Conservation (phyloP, 345 rosid species). For the Citrus glauca region DNA sequence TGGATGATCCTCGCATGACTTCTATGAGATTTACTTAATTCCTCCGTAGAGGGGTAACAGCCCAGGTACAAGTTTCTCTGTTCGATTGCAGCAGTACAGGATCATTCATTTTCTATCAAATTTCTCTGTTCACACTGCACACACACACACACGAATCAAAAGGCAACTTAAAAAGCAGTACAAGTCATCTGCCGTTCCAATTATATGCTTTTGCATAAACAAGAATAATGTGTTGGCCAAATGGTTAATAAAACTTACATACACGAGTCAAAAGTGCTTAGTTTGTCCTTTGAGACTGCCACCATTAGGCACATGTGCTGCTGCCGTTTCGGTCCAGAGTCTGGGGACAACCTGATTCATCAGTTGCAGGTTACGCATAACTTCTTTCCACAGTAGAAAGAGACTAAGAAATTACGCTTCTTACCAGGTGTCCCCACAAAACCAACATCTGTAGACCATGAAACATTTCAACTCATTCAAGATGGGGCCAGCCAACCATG, state of each 20-base stretch:
- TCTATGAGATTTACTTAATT: not conserved
- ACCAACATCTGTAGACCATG: not conserved
- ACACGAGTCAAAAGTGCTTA: not conserved
- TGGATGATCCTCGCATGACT: not conserved
- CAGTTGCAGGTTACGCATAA: not conserved
- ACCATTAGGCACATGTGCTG: not conserved
- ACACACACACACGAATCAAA: not conserved
- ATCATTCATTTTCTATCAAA: too few relatives aligned
- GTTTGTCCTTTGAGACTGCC: not conserved
- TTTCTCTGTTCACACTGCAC: slow-evolving; percentile 17
- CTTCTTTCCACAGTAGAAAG: not conserved
- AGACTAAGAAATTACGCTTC: not conserved
- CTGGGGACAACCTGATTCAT: not conserved
- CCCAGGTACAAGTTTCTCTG: not conserved
- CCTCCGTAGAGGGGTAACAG: not conserved
- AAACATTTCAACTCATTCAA: not conserved
- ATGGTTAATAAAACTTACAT: not conserved
- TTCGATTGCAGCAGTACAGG: not conserved
- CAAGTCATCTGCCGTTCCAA: not conserved
- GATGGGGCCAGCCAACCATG: not conserved
- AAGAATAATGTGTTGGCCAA: not conserved
- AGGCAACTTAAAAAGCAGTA: not conserved
- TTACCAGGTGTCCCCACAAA: not conserved
- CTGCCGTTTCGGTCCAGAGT: not conserved
- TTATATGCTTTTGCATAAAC: not conserved